Percentiles rank a stretch among this genome's conserved stretches.
Evolutionary conservation across 192 early-diverging fungal species (phyloP).

Genomic region (Backusella morwellensis): DNA sequence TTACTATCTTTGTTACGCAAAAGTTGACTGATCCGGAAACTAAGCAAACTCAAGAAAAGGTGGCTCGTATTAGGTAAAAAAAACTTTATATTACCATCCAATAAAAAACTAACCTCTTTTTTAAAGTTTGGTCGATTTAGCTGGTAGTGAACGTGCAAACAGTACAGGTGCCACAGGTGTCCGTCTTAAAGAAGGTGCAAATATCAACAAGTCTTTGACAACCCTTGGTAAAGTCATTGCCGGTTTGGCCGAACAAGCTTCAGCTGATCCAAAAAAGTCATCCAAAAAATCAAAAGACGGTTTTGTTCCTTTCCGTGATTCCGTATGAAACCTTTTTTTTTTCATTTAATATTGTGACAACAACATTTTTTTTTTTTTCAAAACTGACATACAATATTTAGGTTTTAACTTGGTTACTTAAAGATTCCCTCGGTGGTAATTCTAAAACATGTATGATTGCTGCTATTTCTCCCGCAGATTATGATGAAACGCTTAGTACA

Average conservation of each 20-base stretch:
- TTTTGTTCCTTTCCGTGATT: conserved; percentile 93
- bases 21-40: conserved; percentile 44
- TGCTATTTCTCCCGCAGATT: conserved; percentile 73
- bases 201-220: conserved; percentile 93
- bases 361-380: conserved; percentile 30
- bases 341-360: background rate
- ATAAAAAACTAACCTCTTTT: background rate
- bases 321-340: conserved; percentile 46
- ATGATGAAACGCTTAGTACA: conserved; percentile 79
- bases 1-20: conserved; percentile 71
- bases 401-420: conserved; percentile 80
- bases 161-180: conserved; percentile 80
- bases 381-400: conserved; percentile 38
- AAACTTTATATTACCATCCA: background rate
- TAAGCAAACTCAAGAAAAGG: conserved; percentile 63
- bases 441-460: conserved; percentile 83
- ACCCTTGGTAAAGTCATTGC: conserved; percentile 94
- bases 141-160: conserved; percentile 92
- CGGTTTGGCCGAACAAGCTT: conserved; percentile 64
- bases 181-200: conserved; percentile 89
- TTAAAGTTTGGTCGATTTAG: conserved; percentile 82
- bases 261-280: conserved; percentile 38
- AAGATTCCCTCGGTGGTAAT: conserved; percentile 83
- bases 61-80: conserved; percentile 64
- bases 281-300: conserved; percentile 35